Evolutionary conservation across 202 grass and related monocot genomes (phyloP).

Genomic region (Carex arenaria): DNA sequence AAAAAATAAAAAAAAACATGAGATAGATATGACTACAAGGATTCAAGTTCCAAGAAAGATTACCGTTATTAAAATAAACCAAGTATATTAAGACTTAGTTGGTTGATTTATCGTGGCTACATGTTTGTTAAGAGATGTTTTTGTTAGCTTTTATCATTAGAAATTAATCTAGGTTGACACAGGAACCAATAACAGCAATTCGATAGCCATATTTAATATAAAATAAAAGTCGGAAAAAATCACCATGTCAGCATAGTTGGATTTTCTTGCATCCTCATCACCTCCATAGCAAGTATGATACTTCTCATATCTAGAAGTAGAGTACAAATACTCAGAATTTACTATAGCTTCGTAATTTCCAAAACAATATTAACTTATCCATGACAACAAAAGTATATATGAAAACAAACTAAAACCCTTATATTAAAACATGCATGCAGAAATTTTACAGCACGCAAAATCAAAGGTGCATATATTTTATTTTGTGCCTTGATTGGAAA

Average conservation of each 20-base stretch:
- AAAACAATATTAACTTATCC: neutral
- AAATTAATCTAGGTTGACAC: neutral
- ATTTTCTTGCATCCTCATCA: conserved; percentile 78
- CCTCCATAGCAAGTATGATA: conserved; percentile 83
- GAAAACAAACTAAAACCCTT: neutral
- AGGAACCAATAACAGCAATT: neutral
- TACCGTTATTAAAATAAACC: neutral
- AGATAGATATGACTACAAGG: neutral
- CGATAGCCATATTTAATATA: neutral
- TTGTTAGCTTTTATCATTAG: neutral
- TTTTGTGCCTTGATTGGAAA: neutral
- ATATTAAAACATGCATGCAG: neutral
- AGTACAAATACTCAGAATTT: conserved; percentile 16
- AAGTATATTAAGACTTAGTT: neutral
- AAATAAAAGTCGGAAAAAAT: neutral
- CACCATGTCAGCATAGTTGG: conserved; percentile 94
- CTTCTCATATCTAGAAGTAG: conserved; percentile 73
- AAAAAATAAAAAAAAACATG: conserved; percentile 7
- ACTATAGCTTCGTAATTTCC: neutral
- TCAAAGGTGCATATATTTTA: neutral
- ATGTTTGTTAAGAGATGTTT: neutral
- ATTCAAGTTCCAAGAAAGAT: neutral
- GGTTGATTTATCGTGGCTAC: neutral
- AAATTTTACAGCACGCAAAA: neutral
- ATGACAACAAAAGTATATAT: neutral